Conservation (phyloP, 306 rosid genomes). For the Vigna trinervia region DNA sequence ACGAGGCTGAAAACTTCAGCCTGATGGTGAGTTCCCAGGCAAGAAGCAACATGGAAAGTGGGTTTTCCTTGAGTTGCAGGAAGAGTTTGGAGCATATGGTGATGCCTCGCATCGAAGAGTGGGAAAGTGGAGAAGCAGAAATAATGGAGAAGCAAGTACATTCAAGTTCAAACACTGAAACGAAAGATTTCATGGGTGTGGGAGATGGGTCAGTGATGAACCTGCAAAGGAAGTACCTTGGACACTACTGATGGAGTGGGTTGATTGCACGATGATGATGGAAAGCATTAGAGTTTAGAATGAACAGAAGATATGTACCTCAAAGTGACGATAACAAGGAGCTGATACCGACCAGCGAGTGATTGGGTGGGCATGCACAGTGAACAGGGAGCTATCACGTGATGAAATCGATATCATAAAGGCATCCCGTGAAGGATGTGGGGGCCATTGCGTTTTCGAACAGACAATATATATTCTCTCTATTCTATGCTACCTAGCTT, state of each 20-base stretch:
- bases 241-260: conserved; percentile 45
- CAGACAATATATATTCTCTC: conserved; percentile 46
- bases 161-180: conserved; percentile 36
- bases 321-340: neutral
- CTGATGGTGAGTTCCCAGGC: conserved; percentile 18
- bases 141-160: neutral
- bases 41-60: conserved; percentile 17
- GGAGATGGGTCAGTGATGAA: conserved; percentile 55
- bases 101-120: conserved; percentile 3
- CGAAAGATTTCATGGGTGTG: conserved; percentile 89
- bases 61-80: neutral
- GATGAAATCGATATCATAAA: conserved; percentile 26
- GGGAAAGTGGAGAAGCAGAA: conserved; percentile 1
- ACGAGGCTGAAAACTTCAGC: conserved; percentile 40
- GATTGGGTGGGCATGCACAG: conserved; percentile 41
- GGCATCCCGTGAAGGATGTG: conserved; percentile 51
- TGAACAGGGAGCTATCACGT: conserved; percentile 24
- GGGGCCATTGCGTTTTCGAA: conserved; percentile 52
- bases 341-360: conserved; percentile 29
- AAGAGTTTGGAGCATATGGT: neutral
- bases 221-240: conserved; percentile 51
- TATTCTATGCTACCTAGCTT: neutral
- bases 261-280: conserved; percentile 17
- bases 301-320: neutral
- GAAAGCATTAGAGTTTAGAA: neutral